These are phyloP conservation scores for Phaeosphaeriaceae sp. DNA, from an alignment of 2,329 filamentous ascomycete genomes.

Conservation along the genomic window DNA sequence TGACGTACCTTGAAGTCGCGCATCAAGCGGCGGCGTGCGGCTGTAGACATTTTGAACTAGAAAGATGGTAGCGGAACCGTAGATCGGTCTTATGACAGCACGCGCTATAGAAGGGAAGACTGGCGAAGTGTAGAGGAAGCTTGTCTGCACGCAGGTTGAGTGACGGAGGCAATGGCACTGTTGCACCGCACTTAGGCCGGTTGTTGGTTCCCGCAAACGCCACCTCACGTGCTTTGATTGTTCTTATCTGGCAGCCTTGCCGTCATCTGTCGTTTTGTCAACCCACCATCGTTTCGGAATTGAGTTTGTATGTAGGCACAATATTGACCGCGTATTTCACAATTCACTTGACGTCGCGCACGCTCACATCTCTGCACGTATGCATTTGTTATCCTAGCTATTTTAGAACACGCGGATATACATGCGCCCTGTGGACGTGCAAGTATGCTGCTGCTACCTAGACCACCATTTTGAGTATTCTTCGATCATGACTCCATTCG, in stretches of 20 bases:
- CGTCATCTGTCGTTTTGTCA: not conserved
- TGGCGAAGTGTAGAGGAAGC: too few species aligned
- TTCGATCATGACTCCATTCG: not conserved
- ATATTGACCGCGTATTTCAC: too few species aligned
- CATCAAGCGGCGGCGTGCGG: conserved; percentile 95
- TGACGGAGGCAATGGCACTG: not conserved
- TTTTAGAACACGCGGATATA: too few species aligned
- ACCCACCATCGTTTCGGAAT: too few species aligned
- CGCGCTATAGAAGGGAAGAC: too few species aligned
- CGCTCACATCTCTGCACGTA: too few species aligned
- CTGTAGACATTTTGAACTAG: conserved; percentile 75
- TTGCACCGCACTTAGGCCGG: not conserved
- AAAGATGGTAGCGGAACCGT: not conserved
- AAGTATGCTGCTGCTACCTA: not conserved
- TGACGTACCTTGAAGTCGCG: conserved; percentile 93
- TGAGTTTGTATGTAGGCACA: too few species aligned
- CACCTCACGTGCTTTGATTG: conserved; percentile 4
- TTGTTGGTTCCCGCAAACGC: conserved; percentile 1
- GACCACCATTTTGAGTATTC: not conserved
- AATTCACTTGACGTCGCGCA: too few species aligned
- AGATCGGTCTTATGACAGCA: not conserved
- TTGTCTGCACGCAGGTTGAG: not conserved
- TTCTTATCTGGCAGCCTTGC: not conserved
- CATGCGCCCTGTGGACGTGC: too few species aligned
- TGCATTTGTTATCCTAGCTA: too few species aligned